phyloP scores from a whole-genome alignment of 2,329 filamentous ascomycete genomes.

The Cordyceps tenuipes region DNA sequence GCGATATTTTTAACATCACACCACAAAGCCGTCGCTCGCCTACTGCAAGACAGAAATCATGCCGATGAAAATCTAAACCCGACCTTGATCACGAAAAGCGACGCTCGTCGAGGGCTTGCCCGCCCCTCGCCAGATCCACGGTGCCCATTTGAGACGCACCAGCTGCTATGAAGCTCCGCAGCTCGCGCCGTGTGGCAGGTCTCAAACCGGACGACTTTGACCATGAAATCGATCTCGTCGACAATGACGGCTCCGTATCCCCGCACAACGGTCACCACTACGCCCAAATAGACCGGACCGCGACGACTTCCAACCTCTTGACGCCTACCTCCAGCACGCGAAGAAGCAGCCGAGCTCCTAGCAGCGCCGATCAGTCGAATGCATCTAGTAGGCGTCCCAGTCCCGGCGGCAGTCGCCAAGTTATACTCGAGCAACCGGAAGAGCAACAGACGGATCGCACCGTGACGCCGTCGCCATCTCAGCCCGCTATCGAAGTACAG shows the following conservation, averaged over 20 bases:
- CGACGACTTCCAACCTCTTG: constrained; percentile 13
- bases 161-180: constrained; percentile 27
- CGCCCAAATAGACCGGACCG: constrained; percentile 8
- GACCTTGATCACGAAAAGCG: background rate
- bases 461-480: constrained; percentile 16
- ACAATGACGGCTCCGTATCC: constrained; percentile 33
- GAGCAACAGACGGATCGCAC: constrained; percentile 4
- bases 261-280: constrained; percentile 5
- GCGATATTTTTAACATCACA: background rate
- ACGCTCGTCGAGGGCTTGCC: background rate
- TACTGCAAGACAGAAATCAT: background rate
- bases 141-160: background rate
- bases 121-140: background rate
- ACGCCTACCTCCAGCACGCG: constrained; percentile 5
- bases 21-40: background rate
- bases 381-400: constrained; percentile 1
- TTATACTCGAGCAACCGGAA: constrained; percentile 6
- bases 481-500: constrained; percentile 28
- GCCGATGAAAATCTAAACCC: background rate
- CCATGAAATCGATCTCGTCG: constrained; percentile 63
- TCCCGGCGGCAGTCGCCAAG: background rate
- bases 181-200: constrained; percentile 46
- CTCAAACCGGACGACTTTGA: constrained; percentile 56
- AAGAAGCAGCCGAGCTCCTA: background rate
- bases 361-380: background rate